These are phyloP conservation scores for Torulaspora delbrueckii DNA, from an alignment of 805 yeast genomes.

Conservation along the genomic window DNA sequence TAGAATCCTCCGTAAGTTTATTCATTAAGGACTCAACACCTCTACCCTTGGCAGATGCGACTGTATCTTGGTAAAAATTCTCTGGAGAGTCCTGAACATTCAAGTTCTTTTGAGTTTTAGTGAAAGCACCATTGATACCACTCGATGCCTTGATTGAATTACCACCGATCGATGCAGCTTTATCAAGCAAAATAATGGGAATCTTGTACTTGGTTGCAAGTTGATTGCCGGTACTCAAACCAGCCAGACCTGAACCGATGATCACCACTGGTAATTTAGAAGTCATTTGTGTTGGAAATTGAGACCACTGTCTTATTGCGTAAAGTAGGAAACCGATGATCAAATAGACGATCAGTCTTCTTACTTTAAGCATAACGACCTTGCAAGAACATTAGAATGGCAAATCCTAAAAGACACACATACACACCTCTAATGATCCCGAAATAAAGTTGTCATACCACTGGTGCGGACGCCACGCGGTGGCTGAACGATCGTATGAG, in stretches of 20 bases:
- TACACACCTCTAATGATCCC: neutral
- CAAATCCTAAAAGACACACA: neutral
- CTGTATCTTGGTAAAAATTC: constrained; percentile 59
- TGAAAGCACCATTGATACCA: constrained; percentile 67
- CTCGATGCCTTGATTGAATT: constrained; percentile 59
- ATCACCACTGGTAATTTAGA: constrained; percentile 39
- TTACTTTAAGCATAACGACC: constrained; percentile 6
- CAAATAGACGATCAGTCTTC: constrained; percentile 5
- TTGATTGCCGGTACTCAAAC: constrained; percentile 43
- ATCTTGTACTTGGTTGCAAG: constrained; percentile 36
- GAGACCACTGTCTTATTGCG: constrained; percentile 1
- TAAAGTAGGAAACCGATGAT: neutral
- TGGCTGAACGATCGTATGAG: neutral
- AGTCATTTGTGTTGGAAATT: constrained; percentile 7
- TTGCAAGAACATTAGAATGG: neutral
- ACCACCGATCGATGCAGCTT: constrained; percentile 48
- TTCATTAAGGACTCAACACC: constrained; percentile 56
- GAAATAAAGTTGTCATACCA: neutral
- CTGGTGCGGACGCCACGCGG: neutral
- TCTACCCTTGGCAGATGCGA: constrained; percentile 57
- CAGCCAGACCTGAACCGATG: constrained; percentile 56
- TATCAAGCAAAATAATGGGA: constrained; percentile 47
- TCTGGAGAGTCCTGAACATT: constrained; percentile 53
- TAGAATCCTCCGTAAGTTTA: constrained; percentile 57
- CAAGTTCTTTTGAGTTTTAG: constrained; percentile 51